Conservation (phyloP, 345 rosid species). For the Brassica rapa region DNA sequence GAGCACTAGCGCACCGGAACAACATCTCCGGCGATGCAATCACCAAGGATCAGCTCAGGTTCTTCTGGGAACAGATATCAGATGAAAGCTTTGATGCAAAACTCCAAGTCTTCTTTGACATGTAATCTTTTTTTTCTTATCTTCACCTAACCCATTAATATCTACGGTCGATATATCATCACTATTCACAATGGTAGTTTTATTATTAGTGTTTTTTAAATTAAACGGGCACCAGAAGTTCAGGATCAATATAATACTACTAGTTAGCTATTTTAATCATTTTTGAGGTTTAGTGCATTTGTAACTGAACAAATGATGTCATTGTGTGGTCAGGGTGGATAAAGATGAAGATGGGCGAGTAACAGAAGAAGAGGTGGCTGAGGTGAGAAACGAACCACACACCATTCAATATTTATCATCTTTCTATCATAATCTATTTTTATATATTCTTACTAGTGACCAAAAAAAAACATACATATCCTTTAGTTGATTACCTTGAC, state of each 20-base stretch:
- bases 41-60: conserved; percentile 61
- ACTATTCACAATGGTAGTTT: background rate
- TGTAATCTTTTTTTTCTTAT: conserved; percentile 45
- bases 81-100: conserved; percentile 89
- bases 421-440: background rate
- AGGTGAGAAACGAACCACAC: conserved; percentile 48
- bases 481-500: conserved; percentile 35
- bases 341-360: conserved; percentile 84
- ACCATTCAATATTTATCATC: conserved; percentile 31
- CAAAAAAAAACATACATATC: background rate
- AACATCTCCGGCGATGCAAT: conserved; percentile 63
- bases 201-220: conserved; percentile 4
- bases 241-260: background rate
- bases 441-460: background rate
- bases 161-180: background rate
- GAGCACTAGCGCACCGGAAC: conserved; percentile 69
- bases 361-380: conserved; percentile 80
- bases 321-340: conserved; percentile 59
- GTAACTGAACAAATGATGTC: conserved; percentile 36
- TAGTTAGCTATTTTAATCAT: background rate
- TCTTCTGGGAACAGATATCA: conserved; percentile 78
- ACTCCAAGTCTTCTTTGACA: conserved; percentile 88
- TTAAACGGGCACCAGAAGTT: conserved; percentile 20
- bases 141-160: conserved; percentile 23
- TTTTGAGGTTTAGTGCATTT: conserved; percentile 1